Conservation (phyloP, 257 asterid species). For the Rehmannia glutinosa region DNA sequence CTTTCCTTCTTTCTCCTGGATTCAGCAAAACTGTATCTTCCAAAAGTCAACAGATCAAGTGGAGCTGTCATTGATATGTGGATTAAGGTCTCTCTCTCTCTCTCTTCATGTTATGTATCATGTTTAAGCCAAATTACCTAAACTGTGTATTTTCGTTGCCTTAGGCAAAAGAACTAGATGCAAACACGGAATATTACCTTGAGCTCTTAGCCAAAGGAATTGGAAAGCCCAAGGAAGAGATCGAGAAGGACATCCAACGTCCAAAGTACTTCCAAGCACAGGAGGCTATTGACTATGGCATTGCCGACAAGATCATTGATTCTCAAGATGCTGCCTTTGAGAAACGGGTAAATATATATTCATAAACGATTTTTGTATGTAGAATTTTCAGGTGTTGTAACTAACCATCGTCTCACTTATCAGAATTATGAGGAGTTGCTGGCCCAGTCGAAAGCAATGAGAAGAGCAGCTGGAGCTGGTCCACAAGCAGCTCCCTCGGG, state of each 20-base stretch:
- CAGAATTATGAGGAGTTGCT: slow-evolving; percentile 70
- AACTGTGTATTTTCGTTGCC: background rate
- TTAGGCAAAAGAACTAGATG: slow-evolving; percentile 85
- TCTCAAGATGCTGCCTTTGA: no score
- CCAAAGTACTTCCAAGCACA: slow-evolving; percentile 64
- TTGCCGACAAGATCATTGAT: no score
- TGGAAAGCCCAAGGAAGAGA: slow-evolving; percentile 79
- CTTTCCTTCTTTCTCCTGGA: slow-evolving; percentile 23
- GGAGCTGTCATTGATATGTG: slow-evolving; percentile 83
- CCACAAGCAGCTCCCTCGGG: slow-evolving; percentile 68
- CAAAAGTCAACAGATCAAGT: no score
- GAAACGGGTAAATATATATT: no score
- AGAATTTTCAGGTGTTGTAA: slow-evolving; percentile 5
- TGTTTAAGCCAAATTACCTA: background rate
- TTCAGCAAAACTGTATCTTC: slow-evolving; percentile 89
- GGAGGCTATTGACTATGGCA: no score
- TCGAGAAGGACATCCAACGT: slow-evolving; percentile 66
- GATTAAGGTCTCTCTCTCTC: slow-evolving; percentile 68
- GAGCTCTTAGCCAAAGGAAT: slow-evolving; percentile 66
- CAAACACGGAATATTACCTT: slow-evolving; percentile 61
- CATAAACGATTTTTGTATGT: background rate
- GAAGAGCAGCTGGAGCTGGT: slow-evolving; percentile 45
- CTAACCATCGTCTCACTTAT: background rate
- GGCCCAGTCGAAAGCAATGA: slow-evolving; percentile 65
- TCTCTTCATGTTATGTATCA: background rate